Percentiles rank a stretch among this genome's conserved stretches.
Conservation (phyloP, 1,284 basidiomycete species). For the Pterulicium gracile region DNA sequence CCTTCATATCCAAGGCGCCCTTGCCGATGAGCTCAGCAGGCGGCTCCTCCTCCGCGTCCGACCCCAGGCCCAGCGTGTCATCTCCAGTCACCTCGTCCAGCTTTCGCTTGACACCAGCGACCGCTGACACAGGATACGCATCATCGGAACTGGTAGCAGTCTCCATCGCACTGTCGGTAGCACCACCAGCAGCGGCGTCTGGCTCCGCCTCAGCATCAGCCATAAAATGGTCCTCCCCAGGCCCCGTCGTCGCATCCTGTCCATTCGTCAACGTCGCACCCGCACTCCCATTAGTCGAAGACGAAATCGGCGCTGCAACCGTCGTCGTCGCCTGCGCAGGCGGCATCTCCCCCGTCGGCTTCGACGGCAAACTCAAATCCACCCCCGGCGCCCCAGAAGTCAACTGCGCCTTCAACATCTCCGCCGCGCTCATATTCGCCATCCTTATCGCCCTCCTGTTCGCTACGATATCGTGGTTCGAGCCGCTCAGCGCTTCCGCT, state of each 20-base stretch:
- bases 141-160: constrained; percentile 1
- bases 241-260: constrained; percentile 11
- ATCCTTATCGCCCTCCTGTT: constrained; percentile 85
- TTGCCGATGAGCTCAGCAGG: constrained; percentile 17
- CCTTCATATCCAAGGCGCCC: constrained; percentile 45
- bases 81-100: constrained; percentile 45
- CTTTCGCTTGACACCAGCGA: constrained; percentile 57
- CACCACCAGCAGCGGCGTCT: constrained; percentile 27
- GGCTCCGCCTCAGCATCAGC: constrained; percentile 10
- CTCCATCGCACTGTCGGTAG: constrained; percentile 9
- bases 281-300: constrained; percentile 17
- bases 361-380: constrained; percentile 6
- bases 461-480: constrained; percentile 79
- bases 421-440: constrained; percentile 94
- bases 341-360: constrained; percentile 11
- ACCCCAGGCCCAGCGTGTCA: constrained; percentile 21
- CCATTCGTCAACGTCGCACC: constrained; percentile 2
- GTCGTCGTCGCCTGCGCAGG: constrained; percentile 13
- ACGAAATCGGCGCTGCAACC: constrained; percentile 16
- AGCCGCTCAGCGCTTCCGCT: constrained; percentile 60
- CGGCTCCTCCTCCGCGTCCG: constrained; percentile 27
- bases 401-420: constrained; percentile 87
- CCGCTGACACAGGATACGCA: constrained; percentile 7
- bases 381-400: constrained; percentile 47
- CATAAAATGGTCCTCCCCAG: constrained; percentile 2